These are phyloP conservation scores for Coemansia asiatica DNA, from an alignment of 192 early-diverging fungal species.

Conservation along the genomic window DNA sequence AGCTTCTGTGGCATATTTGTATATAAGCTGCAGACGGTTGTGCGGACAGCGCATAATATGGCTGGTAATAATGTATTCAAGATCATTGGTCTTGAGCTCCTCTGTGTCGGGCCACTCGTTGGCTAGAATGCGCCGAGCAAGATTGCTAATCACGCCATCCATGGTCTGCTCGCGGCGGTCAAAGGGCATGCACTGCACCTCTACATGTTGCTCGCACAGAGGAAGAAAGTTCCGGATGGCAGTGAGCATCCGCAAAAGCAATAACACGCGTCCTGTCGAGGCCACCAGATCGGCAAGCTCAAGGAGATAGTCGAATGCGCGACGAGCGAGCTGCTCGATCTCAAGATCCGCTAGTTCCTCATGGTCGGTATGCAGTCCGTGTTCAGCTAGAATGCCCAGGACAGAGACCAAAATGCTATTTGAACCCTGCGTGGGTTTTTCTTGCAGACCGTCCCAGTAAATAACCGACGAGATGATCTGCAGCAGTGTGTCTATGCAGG, in stretches of 20 bases:
- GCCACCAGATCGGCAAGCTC: constrained; percentile 14
- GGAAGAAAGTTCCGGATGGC: constrained; percentile 25
- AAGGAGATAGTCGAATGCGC: constrained; percentile 44
- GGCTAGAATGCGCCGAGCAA: constrained; percentile 29
- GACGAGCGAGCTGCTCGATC: constrained; percentile 19
- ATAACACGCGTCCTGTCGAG: constrained; percentile 12
- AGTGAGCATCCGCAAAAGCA: constrained; percentile 36
- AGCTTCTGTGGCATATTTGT: constrained; percentile 24
- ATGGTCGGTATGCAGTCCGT: constrained; percentile 26
- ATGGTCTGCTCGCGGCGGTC: constrained; percentile 32
- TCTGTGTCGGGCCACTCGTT: constrained; percentile 18
- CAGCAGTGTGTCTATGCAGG: constrained; percentile 35
- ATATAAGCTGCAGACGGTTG: constrained; percentile 26
- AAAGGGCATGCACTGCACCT: constrained; percentile 12
- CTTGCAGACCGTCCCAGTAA: constrained; percentile 48
- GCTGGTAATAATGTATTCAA: constrained; percentile 33
- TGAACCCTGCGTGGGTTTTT: background rate
- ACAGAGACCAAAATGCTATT: constrained; percentile 11
- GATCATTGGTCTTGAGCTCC: constrained; percentile 20
- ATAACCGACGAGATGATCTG: constrained; percentile 29
- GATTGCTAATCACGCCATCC: constrained; percentile 36
- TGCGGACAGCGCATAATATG: constrained; percentile 40
- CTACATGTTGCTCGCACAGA: constrained; percentile 7
- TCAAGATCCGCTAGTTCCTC: constrained; percentile 22
- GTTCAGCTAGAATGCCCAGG: constrained; percentile 28